Base-by-base conservation (phyloP, 306 rosid species). In the Fragaria nilgerrensis region DNA sequence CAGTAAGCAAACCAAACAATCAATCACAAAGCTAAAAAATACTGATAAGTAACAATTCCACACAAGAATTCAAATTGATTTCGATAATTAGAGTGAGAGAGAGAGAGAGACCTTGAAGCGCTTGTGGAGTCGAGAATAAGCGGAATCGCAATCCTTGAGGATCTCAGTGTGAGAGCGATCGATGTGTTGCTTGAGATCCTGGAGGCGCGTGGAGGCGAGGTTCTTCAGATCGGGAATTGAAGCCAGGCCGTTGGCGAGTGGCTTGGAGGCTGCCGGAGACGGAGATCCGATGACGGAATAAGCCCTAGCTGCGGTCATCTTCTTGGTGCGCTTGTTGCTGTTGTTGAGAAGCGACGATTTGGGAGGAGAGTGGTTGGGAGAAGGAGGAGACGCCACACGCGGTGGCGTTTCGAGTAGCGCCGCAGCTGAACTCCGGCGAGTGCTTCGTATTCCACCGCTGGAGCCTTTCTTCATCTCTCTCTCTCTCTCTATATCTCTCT, bases 121-220 rank as follows among this genome's bases (percentile, higher is more conserved):
- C 87, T 90, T 92, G 78, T 88, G 89, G 70, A 90, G 90, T 70
- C 97, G 95, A 37, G 94, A 88, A 7, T 83, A 73, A 43, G 94
- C 88, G 77, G 96, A 90, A 32, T 92, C 96, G 65, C 88, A 85
- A 48, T 94, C 93, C 80, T 89, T 90, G 82, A 92, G 72, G 74
- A 94, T 85, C 87, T 90, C 93, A 1, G 94, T 85, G 87, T 94
- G 96, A 77, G 96, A 90, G 22, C 82, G 86, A 74, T 94, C 98
- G 69, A 92, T 72, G 68, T 84, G 89, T 75, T 92, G 87, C 86
- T 88, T 92, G 79, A 92, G 90, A 82, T 92, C 93, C 56, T 65
- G 82, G 63, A 92, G 70, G 29, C 88, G 88, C 14, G 96, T 85
- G 72, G 96, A 82, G 34, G 90, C 87, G 55, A 92, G 69, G 50